Base-by-base conservation (phyloP, 768 basidiomycete genomes). In the Sporobolomyces phaffii region DNA sequence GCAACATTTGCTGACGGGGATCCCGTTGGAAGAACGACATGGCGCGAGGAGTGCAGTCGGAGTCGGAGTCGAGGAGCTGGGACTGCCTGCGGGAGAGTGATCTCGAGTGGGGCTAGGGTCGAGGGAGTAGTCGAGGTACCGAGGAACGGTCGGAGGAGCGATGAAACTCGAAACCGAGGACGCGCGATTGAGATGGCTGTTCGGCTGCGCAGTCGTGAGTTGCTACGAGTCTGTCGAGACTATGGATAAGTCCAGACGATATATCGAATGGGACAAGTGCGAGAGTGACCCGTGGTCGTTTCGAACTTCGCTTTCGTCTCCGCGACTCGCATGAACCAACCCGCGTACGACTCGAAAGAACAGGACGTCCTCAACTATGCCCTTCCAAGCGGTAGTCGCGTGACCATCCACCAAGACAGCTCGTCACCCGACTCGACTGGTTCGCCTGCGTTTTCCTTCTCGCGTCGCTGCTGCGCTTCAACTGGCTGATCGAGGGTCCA, bases 1-100 rank as follows among this genome's bases (percentile, higher is more conserved):
- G 69, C 41, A 70, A 44, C 43, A 61, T 60, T n/a, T 51, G 47
- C 40, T 53, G 50, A 1, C 69, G 28, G n/a, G 69, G 69, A 52
- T 70, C 69, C 22, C 53, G 31, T 17, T 34, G 45, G 52, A 70
- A 70, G 47, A 70, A 50, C 29, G 65, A 60, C 65, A 66, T 66
- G 52, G 31, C 15, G 28, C 13, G 20, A 13, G n/a, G 3, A 11
- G 33, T 29, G 40, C 13, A 20, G 43, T 10, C 6, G 15, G 20
- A 36, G 29, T 1, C 0, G 40, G 47, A 13, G 14, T 2, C n/a
- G 40, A 38, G 28, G 38, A 31, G 45, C 17, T 43, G 38, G 26
- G 26, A n/a, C n/a, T n/a, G n/a, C n/a, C n/a, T n/a, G n/a, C n/a
- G n/a, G n/a, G n/a, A n/a, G n/a, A n/a, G n/a, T n/a, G n/a, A n/a